These are phyloP conservation scores for Ceratocystis papillata DNA, from an alignment of 2,329 filamentous ascomycete genomes.

Conservation along the genomic window DNA sequence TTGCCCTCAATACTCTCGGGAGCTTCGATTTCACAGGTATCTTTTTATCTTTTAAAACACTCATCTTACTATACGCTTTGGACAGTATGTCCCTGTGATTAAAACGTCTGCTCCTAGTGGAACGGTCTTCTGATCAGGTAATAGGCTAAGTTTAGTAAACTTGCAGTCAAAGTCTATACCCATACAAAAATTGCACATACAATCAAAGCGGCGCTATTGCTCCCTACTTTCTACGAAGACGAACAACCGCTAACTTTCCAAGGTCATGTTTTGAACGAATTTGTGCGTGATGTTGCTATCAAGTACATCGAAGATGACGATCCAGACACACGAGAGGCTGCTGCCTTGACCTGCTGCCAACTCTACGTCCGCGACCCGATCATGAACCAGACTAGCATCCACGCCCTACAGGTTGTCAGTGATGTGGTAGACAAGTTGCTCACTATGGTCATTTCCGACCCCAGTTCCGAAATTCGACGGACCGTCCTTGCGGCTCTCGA, in stretches of 20 bases:
- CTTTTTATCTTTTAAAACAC: not conserved
- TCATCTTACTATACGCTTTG: not conserved
- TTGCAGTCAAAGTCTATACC: constrained; percentile 1
- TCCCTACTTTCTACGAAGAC: not conserved
- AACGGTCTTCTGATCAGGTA: not conserved
- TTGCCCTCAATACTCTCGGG: constrained; percentile 89
- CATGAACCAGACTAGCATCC: constrained; percentile 92
- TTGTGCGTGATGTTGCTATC: constrained; percentile 94
- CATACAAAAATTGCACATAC: not conserved
- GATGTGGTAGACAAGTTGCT: constrained; percentile 96
- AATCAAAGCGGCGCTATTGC: constrained; percentile 18
- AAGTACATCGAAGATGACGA: constrained; percentile 97
- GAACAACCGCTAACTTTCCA: constrained; percentile 18
- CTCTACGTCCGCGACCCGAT: constrained; percentile 95
- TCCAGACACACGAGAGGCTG: constrained; percentile 82
- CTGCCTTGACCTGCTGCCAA: constrained; percentile 93
- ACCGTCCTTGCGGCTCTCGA: constrained; percentile 85
- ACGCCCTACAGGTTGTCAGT: constrained; percentile 91
- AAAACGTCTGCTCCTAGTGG: constrained; percentile 14
- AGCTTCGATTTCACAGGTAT: constrained; percentile 75
- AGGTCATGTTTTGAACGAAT: constrained; percentile 90
- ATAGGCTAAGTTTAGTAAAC: not conserved
- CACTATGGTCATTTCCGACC: constrained; percentile 87
- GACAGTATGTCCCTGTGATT: constrained; percentile 24
- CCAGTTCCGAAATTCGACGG: constrained; percentile 74